Evolutionary conservation across 139 green algal genomes (phyloP).

Genomic region (Volvox reticuliferus): DNA sequence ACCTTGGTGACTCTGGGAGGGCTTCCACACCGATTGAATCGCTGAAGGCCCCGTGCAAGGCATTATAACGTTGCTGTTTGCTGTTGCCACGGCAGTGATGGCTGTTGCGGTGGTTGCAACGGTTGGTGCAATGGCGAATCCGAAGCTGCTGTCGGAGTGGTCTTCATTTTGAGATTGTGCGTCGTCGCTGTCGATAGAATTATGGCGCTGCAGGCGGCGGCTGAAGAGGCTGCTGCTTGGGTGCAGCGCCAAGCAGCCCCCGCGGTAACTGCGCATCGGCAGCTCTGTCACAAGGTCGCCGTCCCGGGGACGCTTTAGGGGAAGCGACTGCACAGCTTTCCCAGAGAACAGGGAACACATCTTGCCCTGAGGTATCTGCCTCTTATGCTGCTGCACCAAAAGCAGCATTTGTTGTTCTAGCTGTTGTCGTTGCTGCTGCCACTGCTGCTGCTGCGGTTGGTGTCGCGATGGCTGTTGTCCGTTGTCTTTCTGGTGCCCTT

Average conservation of each 20-base stretch:
- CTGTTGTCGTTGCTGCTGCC: slow-evolving; percentile 8
- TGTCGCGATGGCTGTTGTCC: neutral
- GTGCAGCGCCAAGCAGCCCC: neutral
- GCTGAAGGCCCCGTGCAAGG: too few species aligned
- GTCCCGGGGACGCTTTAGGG: neutral
- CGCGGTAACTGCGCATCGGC: neutral
- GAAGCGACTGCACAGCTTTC: neutral
- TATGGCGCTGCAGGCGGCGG: neutral
- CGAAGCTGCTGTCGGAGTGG: neutral
- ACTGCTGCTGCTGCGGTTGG: neutral
- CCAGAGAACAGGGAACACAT: too few species aligned
- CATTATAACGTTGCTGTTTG: neutral
- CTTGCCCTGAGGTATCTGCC: too few species aligned
- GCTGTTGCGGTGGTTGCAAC: neutral
- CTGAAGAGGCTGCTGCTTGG: neutral
- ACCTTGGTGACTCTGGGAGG: too few species aligned
- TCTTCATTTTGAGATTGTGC: neutral
- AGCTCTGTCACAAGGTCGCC: neutral
- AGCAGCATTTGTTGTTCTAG: neutral
- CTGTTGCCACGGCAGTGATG: neutral
- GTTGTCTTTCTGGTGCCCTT: neutral
- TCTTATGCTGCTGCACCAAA: neutral
- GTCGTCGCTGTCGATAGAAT: slow-evolving; percentile 3
- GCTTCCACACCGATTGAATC: too few species aligned
- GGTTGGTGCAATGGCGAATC: neutral